These are phyloP conservation scores for Pythium aristosporum DNA, from an alignment of 352 stramenopile genomes.

Conservation along the genomic window DNA sequence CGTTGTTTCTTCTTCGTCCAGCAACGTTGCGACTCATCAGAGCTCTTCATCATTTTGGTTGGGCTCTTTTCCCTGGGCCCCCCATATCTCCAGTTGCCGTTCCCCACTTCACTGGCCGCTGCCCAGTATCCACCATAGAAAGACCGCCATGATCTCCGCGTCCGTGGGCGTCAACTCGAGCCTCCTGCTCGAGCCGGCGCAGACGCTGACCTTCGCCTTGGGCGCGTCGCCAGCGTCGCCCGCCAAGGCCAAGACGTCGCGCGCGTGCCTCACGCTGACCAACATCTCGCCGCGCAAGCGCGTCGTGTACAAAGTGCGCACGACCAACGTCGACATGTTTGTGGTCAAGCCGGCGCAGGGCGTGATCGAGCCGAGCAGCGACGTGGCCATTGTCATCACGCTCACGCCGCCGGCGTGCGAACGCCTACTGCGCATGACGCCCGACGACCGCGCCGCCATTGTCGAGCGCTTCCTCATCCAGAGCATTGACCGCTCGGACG, in stretches of 20 bases:
- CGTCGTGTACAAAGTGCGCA: conserved; percentile 76
- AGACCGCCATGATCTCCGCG: conserved; percentile 57
- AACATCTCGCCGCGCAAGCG: conserved; percentile 65
- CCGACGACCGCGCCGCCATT: conserved; percentile 43
- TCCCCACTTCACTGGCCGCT: not conserved
- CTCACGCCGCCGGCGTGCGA: conserved; percentile 33
- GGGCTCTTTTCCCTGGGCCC: not conserved
- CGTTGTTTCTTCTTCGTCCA: not conserved
- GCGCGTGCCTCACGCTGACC: conserved; percentile 41
- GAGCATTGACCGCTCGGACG: conserved; percentile 32
- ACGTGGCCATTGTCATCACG: conserved; percentile 40
- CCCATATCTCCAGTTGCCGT: not conserved
- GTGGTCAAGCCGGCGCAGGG: conserved; percentile 68
- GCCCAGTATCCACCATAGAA: not conserved
- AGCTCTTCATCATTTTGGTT: not conserved
- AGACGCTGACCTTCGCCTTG: conserved; percentile 49
- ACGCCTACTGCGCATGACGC: conserved; percentile 35
- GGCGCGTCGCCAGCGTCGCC: conserved; percentile 2
- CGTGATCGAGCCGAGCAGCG: conserved; percentile 40
- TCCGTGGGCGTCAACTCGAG: conserved; percentile 71
- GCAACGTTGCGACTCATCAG: conserved; percentile 3
- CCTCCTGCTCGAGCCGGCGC: conserved; percentile 66
- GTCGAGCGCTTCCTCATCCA: conserved; percentile 42
- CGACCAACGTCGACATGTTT: conserved; percentile 75
- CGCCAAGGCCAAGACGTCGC: not conserved